Percentiles rank a stretch among this genome's conserved stretches.
Evolutionary conservation across 331 rosid genomes (phyloP).

Genomic region (Acacia concinna): DNA sequence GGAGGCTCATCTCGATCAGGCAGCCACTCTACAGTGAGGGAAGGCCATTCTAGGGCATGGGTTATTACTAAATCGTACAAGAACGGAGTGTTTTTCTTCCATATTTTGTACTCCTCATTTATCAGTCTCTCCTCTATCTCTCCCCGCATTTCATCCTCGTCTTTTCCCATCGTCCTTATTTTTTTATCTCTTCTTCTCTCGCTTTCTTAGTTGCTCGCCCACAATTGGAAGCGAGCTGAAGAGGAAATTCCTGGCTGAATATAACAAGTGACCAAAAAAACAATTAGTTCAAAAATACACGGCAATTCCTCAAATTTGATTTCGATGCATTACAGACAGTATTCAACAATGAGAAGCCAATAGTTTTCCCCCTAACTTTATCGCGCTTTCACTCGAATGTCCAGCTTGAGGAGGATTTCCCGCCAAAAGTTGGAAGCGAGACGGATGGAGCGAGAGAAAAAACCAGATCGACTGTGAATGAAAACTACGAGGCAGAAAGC

Average conservation of each 20-base stretch:
- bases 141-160: conserved; percentile 95
- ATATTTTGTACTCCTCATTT: conserved; percentile 97
- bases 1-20: conserved; percentile 91
- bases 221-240: neutral
- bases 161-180: conserved; percentile 63
- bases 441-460: neutral
- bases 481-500: neutral
- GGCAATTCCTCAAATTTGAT: neutral
- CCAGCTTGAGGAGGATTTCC: neutral
- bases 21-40: conserved; percentile 96
- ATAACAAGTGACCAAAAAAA: neutral
- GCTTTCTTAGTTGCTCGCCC: conserved; percentile 3
- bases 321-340: neutral
- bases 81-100: conserved; percentile 98
- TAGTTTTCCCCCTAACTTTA: neutral
- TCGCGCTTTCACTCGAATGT: neutral
- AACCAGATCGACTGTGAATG: neutral
- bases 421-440: conserved; percentile 6
- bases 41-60: conserved; percentile 99
- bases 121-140: conserved; percentile 91
- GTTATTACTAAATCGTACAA: conserved; percentile 91
- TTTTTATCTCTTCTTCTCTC: neutral
- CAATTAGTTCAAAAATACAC: neutral
- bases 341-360: neutral
- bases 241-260: neutral